Conservation (phyloP, 495 filamentous ascomycete species). For the Penicillium dipodomyicola region DNA sequence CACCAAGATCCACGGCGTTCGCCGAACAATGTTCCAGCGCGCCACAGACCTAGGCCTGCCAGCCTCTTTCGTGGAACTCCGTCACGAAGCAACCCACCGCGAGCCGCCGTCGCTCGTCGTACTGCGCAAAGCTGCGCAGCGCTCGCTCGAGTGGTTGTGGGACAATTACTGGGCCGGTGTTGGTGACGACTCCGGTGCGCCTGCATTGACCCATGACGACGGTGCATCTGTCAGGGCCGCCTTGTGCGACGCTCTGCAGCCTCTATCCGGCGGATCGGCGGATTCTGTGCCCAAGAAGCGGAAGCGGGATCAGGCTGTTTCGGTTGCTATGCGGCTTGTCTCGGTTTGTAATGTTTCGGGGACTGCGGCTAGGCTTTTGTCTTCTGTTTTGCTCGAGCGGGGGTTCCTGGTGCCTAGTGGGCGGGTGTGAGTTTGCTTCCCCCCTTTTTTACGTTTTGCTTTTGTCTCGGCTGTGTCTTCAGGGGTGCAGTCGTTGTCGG, state of each 20-base stretch:
- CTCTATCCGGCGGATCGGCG: conserved; percentile 12
- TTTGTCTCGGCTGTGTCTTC: background rate
- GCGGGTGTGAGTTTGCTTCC: conserved; percentile 32
- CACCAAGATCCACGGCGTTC: conserved; percentile 63
- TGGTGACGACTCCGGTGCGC: conserved; percentile 15
- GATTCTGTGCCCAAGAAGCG: conserved; percentile 35
- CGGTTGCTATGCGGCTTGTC: conserved; percentile 29
- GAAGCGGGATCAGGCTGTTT: conserved; percentile 28
- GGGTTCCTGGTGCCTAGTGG: conserved; percentile 28
- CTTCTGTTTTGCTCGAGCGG: conserved; percentile 32
- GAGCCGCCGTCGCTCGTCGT: conserved; percentile 72
- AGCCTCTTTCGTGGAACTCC: conserved; percentile 80
- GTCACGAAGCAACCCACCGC: conserved; percentile 88
- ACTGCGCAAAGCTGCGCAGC: conserved; percentile 60
- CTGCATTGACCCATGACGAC: conserved; percentile 15
- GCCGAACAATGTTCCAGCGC: conserved; percentile 77
- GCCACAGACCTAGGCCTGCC: conserved; percentile 75
- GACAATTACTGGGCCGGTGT: conserved; percentile 70
- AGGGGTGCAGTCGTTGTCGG: background rate
- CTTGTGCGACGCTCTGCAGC: conserved; percentile 21
- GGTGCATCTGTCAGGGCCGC: conserved; percentile 18
- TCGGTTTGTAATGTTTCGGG: conserved; percentile 28
- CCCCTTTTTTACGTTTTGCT: background rate
- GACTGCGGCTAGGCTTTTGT: conserved; percentile 23
- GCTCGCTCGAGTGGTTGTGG: conserved; percentile 84